phyloP scores from a whole-genome alignment of 495 filamentous ascomycete species.

The Pyrenopolyporus hunteri region DNA sequence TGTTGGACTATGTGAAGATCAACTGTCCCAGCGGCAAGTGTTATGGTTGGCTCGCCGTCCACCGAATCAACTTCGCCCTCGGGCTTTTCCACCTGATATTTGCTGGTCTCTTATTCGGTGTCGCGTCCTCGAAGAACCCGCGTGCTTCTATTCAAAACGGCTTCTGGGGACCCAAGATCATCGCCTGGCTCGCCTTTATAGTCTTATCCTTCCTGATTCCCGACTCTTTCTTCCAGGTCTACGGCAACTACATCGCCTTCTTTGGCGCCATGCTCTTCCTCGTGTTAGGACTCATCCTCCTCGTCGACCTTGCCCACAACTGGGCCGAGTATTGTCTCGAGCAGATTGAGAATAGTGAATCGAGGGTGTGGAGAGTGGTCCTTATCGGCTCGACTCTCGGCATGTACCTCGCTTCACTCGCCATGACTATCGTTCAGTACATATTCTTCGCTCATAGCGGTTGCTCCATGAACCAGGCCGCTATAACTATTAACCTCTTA shows the following conservation, averaged over 20 bases:
- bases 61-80: constrained; percentile 96
- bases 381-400: constrained; percentile 90
- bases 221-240: constrained; percentile 91
- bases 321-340: constrained; percentile 96
- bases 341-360: constrained; percentile 91
- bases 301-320: constrained; percentile 95
- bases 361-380: constrained; percentile 78
- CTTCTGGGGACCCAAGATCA: constrained; percentile 77
- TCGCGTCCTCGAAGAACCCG: constrained; percentile 83
- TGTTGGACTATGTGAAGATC: constrained; percentile 93
- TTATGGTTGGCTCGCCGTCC: constrained; percentile 93
- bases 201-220: constrained; percentile 95
- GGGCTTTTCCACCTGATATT: constrained; percentile 91
- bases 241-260: constrained; percentile 92
- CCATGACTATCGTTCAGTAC: constrained; percentile 96
- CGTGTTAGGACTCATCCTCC: constrained; percentile 85
- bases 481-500: constrained; percentile 80
- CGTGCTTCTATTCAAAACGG: constrained; percentile 92
- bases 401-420: constrained; percentile 90
- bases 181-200: constrained; percentile 84
- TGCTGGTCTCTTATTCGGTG: constrained; percentile 82
- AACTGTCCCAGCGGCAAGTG: constrained; percentile 89
- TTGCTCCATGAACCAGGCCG: constrained; percentile 93
- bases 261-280: constrained; percentile 92
- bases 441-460: constrained; percentile 86